Conservation (phyloP, 2,329 filamentous ascomycete species). For the Paraphaeosphaeria minitans region DNA sequence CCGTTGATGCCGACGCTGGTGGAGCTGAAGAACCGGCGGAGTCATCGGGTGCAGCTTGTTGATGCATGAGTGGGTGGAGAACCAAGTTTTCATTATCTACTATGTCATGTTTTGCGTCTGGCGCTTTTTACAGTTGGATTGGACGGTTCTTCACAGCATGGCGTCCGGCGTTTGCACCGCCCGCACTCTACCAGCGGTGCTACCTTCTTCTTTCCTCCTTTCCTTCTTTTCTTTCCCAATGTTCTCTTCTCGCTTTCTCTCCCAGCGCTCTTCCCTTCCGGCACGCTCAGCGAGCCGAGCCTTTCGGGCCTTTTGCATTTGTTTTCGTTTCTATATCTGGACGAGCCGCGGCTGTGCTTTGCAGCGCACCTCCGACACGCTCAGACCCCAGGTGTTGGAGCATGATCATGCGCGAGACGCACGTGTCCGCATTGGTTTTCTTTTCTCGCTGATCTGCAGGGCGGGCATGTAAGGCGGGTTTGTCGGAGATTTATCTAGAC, state of each 20-base stretch:
- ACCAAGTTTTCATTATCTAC: too few relatives aligned
- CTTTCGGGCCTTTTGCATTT: neutral
- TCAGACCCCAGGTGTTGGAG: neutral
- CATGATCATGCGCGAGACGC: neutral
- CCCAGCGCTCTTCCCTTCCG: neutral
- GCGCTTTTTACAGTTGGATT: neutral
- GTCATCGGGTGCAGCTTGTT: constrained; percentile 43
- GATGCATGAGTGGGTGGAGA: constrained; percentile 28
- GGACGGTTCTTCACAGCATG: constrained; percentile 2
- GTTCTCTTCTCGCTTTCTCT: neutral
- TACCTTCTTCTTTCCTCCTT: too few relatives aligned
- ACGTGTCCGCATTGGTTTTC: neutral
- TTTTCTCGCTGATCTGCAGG: constrained; percentile 2
- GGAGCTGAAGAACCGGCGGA: constrained; percentile 43
- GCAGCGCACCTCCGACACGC: neutral
- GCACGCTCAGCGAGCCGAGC: neutral
- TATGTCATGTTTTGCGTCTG: neutral
- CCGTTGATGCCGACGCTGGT: constrained; percentile 44
- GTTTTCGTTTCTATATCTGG: neutral
- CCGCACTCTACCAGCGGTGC: neutral
- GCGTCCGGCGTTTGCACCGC: constrained; percentile 9
- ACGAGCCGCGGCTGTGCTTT: neutral
- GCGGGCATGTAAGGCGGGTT: constrained; percentile 1
- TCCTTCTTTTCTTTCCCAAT: neutral
- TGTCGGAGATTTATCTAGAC: too few relatives aligned